phyloP scores from a whole-genome alignment of 1,284 basidiomycete species.

The Erythrobasidium hasegawianum region DNA sequence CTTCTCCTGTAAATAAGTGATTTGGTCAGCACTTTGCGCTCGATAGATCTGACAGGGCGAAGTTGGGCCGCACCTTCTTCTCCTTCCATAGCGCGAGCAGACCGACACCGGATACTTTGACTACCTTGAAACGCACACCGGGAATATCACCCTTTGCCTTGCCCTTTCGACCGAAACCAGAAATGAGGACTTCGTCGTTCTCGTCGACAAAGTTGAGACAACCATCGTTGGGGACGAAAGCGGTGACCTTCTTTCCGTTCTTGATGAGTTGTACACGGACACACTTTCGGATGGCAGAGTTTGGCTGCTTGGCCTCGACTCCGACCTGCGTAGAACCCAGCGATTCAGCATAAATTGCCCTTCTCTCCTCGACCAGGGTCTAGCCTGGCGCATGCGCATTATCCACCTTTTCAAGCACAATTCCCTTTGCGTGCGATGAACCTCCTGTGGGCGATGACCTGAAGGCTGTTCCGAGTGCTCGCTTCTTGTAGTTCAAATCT shows the following conservation, averaged over 20 bases:
- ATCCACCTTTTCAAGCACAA: conserved; percentile 93
- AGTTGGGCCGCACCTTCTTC: conserved; percentile 73
- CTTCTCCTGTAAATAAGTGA: conserved; percentile 37
- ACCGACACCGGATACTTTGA: conserved; percentile 99
- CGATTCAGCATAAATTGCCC: not conserved
- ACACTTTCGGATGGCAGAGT: conserved; percentile 99
- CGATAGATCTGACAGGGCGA: not conserved
- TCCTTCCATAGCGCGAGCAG: conserved; percentile 80
- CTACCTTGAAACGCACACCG: conserved; percentile 96
- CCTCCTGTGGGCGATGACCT: conserved; percentile 99
- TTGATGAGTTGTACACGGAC: conserved; percentile 99
- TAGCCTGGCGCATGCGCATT: not conserved
- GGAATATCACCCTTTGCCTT: conserved; percentile 95
- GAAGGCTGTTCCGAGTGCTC: conserved; percentile 98
- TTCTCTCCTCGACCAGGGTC: not conserved
- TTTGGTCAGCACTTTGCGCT: conserved; percentile 1
- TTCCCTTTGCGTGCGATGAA: conserved; percentile 99
- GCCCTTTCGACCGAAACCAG: conserved; percentile 98
- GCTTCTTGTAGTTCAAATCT: conserved; percentile 99
- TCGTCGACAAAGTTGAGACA: conserved; percentile 97
- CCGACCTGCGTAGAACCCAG: conserved; percentile 49
- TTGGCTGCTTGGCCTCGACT: conserved; percentile 89
- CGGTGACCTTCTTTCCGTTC: conserved; percentile 99
- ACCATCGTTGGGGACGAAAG: conserved; percentile 86
- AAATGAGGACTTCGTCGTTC: conserved; percentile 98